Conservation (phyloP, 1,139 yeast genomes). For the Blastobotrys petasosporus region DNA sequence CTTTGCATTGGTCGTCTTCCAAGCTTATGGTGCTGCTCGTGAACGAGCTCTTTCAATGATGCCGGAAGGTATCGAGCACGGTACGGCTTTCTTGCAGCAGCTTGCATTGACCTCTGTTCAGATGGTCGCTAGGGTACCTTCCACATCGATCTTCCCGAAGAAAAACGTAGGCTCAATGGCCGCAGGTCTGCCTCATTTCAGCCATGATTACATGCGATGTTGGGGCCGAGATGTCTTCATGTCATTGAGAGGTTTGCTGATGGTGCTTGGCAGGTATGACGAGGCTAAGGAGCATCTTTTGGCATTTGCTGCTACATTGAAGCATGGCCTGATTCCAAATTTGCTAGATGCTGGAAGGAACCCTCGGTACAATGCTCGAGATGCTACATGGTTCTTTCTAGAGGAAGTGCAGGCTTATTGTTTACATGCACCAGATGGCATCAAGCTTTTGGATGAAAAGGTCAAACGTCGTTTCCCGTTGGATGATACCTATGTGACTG, state of each 20-base stretch:
- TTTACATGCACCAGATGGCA: conserved; percentile 61
- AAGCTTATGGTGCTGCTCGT: conserved; percentile 77
- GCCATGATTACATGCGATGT: conserved; percentile 86
- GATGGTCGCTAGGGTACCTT: conserved; percentile 71
- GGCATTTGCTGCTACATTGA: conserved; percentile 84
- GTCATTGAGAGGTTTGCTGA: conserved; percentile 71
- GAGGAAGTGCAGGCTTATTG: conserved; percentile 85
- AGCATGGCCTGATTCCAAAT: conserved; percentile 94
- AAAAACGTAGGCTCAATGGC: conserved; percentile 68
- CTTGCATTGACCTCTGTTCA: conserved; percentile 80
- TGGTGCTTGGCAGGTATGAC: conserved; percentile 70
- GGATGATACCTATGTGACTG: conserved; percentile 72
- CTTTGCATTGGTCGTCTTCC: conserved; percentile 72
- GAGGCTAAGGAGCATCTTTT: conserved; percentile 79
- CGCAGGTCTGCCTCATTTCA: conserved; percentile 94
- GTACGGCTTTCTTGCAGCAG: conserved; percentile 71
- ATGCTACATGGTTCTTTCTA: conserved; percentile 92
- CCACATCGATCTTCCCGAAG: conserved; percentile 69
- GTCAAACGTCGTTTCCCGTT: conserved; percentile 83
- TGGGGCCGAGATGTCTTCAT: conserved; percentile 98
- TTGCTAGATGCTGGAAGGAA: conserved; percentile 86
- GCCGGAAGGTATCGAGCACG: conserved; percentile 47
- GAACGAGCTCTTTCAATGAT: conserved; percentile 57
- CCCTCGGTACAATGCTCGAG: conserved; percentile 94
- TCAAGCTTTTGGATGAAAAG: conserved; percentile 56